phyloP scores from a whole-genome alignment of 495 filamentous ascomycete species.

The Darksidea phi region DNA sequence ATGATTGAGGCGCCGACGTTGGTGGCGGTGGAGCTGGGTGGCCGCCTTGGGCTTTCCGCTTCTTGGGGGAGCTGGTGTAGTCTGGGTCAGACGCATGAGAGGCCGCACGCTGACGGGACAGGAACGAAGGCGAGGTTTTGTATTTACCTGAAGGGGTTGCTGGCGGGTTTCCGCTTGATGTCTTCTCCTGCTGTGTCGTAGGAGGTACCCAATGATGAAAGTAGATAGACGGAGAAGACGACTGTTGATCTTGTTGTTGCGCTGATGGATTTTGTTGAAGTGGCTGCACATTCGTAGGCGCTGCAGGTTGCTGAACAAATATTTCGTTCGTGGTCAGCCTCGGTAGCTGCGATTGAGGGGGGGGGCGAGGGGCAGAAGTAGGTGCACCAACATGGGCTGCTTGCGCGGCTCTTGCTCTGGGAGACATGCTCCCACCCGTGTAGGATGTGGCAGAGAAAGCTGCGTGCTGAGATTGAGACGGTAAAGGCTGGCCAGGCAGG shows the following conservation, averaged over 20 bases:
- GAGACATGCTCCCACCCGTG: slow-evolving; percentile 33
- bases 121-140: slow-evolving; percentile 49
- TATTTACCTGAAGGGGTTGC: slow-evolving; percentile 67
- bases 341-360: slow-evolving; percentile 48
- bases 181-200: slow-evolving; percentile 54
- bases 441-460: slow-evolving; percentile 30
- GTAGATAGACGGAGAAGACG: slow-evolving; percentile 69
- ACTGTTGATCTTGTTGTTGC: slow-evolving; percentile 50
- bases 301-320: slow-evolving; percentile 53
- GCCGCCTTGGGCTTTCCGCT: slow-evolving; percentile 67
- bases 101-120: slow-evolving; percentile 46
- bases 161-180: slow-evolving; percentile 56
- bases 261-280: slow-evolving; percentile 55
- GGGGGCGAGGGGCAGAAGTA: slow-evolving; percentile 40
- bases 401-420: slow-evolving; percentile 41
- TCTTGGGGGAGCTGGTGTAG: slow-evolving; percentile 64
- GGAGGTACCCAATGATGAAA: slow-evolving; percentile 94
- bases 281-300: slow-evolving; percentile 46
- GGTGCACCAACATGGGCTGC: slow-evolving; percentile 41
- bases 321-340: slow-evolving; percentile 60
- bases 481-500: slow-evolving; percentile 33
- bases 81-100: slow-evolving; percentile 52
- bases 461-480: slow-evolving; percentile 21
- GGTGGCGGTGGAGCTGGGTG: slow-evolving; percentile 60
- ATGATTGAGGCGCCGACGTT: slow-evolving; percentile 45